Base-by-base conservation (phyloP, 352 stramenopile genomes). In the Phytophthora lateralis region DNA sequence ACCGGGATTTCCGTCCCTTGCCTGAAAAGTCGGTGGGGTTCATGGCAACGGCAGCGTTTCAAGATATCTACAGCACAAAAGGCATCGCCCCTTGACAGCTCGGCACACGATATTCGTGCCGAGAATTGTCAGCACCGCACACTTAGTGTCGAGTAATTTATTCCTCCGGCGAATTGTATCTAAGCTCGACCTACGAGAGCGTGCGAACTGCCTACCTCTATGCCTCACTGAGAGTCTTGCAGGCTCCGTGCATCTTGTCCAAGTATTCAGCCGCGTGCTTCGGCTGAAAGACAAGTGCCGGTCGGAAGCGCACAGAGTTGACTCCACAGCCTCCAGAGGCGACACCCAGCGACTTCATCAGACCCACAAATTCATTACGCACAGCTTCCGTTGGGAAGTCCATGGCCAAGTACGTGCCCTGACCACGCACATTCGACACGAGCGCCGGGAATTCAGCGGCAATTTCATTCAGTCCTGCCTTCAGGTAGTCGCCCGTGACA, bases 351-450 rank as follows among this genome's bases (percentile, higher is more conserved):
- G 49, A 59, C 63, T 90, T 89, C 45, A 95, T 73, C 32, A 74
- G 57, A 20, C 51, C 55, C 14, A 95, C 63, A 45, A 91, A 88
- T 20, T 80, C 66, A 57, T 95, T 88, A 41, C 86, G 79, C 39
- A 81, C 47, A n/a, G 47, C 62, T 63, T 89, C 71, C 0, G 73
- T 83, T 6, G 86, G 80, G 49, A 93, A 70, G 41, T 95, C 83
- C 46, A 95, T 69, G n/a, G 86, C 86, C 29, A 93, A 60, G 64
- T 90, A 95, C 17, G 86, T 95, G 29, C 86, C 86, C 27, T 89
- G 73, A 3, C 86, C 86, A 49, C 86, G 82, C 38, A 92, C 86
- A 27, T 90, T 92, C 20, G 76, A 80, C 21, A 93, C 61, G 12
- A 93, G 57, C 27, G 73, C 49, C 7, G 86, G 86, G 48, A 80